Conservation (phyloP, 352 stramenopile genomes). For the Globisporangium rhizosaccharum region DNA sequence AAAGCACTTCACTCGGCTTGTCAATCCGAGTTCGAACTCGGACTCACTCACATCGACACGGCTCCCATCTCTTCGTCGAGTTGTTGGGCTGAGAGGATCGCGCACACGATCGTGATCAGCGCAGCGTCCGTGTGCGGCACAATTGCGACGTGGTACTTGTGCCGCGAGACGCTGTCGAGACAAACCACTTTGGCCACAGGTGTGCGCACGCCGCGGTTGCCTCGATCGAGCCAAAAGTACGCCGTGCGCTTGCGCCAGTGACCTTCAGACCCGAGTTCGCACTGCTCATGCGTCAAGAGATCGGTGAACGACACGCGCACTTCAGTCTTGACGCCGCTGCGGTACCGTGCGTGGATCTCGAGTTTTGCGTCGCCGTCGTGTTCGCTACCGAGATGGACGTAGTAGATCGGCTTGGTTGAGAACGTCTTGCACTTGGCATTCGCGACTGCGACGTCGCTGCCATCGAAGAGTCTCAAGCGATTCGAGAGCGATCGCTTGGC, state of each 20-base stretch:
- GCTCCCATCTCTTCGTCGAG: background rate
- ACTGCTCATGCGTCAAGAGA: background rate
- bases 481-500: background rate
- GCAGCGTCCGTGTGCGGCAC: constrained; percentile 22
- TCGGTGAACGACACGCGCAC: background rate
- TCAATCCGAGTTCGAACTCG: no score
- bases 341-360: constrained; percentile 1
- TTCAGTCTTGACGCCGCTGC: background rate
- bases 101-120: constrained; percentile 24
- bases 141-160: constrained; percentile 19
- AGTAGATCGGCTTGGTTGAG: background rate
- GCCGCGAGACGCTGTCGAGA: background rate
- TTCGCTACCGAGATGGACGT: background rate
- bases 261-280: constrained; percentile 2
- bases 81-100: constrained; percentile 3
- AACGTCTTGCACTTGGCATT: constrained; percentile 2
- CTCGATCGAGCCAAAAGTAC: constrained; percentile 3
- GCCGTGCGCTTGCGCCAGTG: constrained; percentile 1
- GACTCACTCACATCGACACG: no score
- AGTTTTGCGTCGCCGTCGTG: background rate
- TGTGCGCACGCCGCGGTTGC: background rate
- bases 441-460: background rate
- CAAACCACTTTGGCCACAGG: background rate
- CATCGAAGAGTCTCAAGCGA: background rate
- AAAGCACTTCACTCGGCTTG: no score